phyloP scores from a whole-genome alignment of 305 asterid species.

The Fraxinus dipetala region DNA sequence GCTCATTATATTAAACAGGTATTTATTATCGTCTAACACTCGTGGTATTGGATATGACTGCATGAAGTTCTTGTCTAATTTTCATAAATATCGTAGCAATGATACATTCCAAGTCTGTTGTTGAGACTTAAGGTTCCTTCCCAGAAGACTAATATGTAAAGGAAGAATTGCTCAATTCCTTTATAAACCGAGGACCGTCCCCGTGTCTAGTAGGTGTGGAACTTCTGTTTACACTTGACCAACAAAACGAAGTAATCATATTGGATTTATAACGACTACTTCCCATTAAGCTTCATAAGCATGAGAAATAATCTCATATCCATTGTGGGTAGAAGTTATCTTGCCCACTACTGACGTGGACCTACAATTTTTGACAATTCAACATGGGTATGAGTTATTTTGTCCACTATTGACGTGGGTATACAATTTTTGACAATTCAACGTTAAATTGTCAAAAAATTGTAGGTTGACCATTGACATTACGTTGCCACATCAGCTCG shows the following conservation, averaged over 20 bases:
- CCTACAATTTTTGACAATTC: too few relatives aligned
- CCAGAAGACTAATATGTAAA: background rate
- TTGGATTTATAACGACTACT: background rate
- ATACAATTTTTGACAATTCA: too few relatives aligned
- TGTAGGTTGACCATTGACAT: too few relatives aligned
- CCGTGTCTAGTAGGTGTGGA: background rate
- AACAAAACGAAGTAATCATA: background rate
- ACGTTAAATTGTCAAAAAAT: too few relatives aligned
- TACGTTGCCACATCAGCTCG: too few relatives aligned
- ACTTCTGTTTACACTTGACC: background rate
- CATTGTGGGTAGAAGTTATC: too few relatives aligned
- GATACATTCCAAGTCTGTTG: background rate
- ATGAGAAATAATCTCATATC: background rate
- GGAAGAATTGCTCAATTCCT: background rate
- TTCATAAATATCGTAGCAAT: background rate
- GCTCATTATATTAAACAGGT: constrained; percentile 27
- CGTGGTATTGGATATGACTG: background rate
- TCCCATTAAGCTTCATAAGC: too few relatives aligned
- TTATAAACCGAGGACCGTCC: background rate
- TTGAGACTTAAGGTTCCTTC: background rate
- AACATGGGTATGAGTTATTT: too few relatives aligned
- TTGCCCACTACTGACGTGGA: too few relatives aligned
- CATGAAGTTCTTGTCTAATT: background rate
- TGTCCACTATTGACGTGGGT: too few relatives aligned
- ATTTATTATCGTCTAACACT: background rate